Evolutionary conservation across 345 rosid genomes (phyloP).

Genomic region (Mercurialis annua): DNA sequence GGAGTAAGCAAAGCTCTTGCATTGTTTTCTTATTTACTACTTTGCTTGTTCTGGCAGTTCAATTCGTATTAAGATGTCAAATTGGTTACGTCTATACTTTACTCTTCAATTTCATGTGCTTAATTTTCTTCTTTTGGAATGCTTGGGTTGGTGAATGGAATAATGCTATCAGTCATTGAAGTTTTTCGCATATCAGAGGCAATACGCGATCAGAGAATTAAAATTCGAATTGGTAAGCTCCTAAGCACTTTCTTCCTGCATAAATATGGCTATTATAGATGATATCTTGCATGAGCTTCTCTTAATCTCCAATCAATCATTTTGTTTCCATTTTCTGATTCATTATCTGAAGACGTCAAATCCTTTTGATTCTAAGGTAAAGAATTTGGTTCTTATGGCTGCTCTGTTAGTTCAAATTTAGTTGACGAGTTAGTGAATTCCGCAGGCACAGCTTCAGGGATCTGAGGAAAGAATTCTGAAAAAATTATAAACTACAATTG

Average conservation of each 20-base stretch:
- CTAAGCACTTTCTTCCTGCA: slow-evolving; percentile 7
- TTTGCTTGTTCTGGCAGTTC: neutral
- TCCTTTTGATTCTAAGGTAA: neutral
- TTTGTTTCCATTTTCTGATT: neutral
- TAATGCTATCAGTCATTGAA: slow-evolving; percentile 57
- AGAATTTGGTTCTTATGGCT: neutral
- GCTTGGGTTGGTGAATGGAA: slow-evolving; percentile 7
- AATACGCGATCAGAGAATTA: slow-evolving; percentile 43
- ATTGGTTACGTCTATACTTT: neutral
- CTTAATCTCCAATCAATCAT: neutral
- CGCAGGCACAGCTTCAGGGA: slow-evolving; percentile 33
- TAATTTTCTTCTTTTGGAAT: slow-evolving; percentile 11
- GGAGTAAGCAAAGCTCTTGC: slow-evolving; percentile 51
- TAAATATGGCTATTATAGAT: neutral
- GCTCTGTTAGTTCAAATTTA: no score
- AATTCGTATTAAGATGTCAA: neutral
- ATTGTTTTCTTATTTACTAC: neutral
- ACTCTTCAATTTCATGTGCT: neutral
- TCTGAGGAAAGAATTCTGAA: slow-evolving; percentile 6
- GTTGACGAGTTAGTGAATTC: slow-evolving; percentile 8
- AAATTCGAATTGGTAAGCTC: slow-evolving; percentile 46
- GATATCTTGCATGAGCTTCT: neutral
- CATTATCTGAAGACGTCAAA: neutral
- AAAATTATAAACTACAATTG: neutral
- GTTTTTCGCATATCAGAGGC: slow-evolving; percentile 59